Percentiles rank a stretch among this genome's conserved stretches.
These are phyloP conservation scores for Neurospora sp. DNA, from an alignment of 495 filamentous ascomycete species.

Conservation along the genomic window DNA sequence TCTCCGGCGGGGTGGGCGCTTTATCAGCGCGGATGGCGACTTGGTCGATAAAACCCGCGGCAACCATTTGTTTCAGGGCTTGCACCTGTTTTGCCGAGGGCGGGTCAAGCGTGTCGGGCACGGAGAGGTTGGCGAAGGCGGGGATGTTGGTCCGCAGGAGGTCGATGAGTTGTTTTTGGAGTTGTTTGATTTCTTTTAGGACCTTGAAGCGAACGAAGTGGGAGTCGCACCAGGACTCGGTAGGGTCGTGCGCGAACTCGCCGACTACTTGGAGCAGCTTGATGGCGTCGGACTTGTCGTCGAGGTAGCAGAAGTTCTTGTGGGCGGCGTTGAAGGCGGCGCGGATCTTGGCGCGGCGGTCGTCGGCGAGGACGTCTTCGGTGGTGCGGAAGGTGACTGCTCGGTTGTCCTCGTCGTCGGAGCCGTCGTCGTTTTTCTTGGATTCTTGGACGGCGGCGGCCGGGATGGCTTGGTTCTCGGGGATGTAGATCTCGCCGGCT, in stretches of 20 bases:
- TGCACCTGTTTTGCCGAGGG: slow-evolving; percentile 65
- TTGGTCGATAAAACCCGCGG: slow-evolving; percentile 90
- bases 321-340: slow-evolving; percentile 70
- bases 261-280: slow-evolving; percentile 84
- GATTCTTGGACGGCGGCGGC: slow-evolving; percentile 24
- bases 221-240: slow-evolving; percentile 60
- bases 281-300: slow-evolving; percentile 75
- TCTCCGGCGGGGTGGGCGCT: slow-evolving; percentile 60
- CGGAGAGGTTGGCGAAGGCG: slow-evolving; percentile 48
- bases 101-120: slow-evolving; percentile 52
- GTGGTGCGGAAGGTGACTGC: slow-evolving; percentile 44
- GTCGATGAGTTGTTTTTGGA: slow-evolving; percentile 70
- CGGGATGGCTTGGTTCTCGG: slow-evolving; percentile 66
- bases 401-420: slow-evolving; percentile 12
- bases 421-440: slow-evolving; percentile 3
- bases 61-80: slow-evolving; percentile 80
- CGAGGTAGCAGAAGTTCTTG: slow-evolving; percentile 68
- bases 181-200: slow-evolving; percentile 73
- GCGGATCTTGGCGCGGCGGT: slow-evolving; percentile 49
- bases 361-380: slow-evolving; percentile 57
- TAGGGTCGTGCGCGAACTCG: slow-evolving; percentile 61
- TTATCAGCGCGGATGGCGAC: slow-evolving; percentile 89
- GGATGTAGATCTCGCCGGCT: slow-evolving; percentile 79
- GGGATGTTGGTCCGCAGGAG: slow-evolving; percentile 70
- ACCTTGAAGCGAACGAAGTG: slow-evolving; percentile 81